Evolutionary conservation across 2,329 filamentous ascomycete genomes (phyloP), one percentile per base, ranked within the genome.

Genomic region (Nothopassalora personata): DNA sequence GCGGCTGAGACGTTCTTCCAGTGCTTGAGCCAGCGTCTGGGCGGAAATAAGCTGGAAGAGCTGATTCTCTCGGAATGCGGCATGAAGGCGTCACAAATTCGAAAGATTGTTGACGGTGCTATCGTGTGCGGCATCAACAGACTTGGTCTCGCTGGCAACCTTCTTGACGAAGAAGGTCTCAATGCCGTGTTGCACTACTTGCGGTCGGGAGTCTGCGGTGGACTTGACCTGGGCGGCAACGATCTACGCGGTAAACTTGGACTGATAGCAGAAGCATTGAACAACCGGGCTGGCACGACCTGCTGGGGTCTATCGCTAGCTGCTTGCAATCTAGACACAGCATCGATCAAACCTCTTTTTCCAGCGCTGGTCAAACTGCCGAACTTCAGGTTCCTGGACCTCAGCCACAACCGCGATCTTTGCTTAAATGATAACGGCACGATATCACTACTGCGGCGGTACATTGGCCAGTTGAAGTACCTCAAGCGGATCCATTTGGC

Each of bases 141-240:
- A 60, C 80, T 97, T 1, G 90, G 92, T 0, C 81, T 97, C 31
- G 91, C 92, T 5, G 87, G 90, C 57, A 97, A 96, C 67, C 79
- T 86, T 33, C 81, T 99, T 30, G 86, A 89, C 55, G 80, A 82
- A 5, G 85, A 89, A 66, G 90, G 89, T 0, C 75, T 97, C 54
- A 80, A 84, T 55, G 87, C 96, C 69, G 83, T 97, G 31, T 81
- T 88, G 31, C 84, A 83, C 56, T 97, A 92, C 70, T 74, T 97
- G 19, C 82, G 85, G 30, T 86, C 85, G 23, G 88, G 89, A 0
- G 82, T 86, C 53, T 97, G 93, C 66, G 89, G 95, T 72, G 93
- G 91, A 5, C 80, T 99, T 4, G 94, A 97, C 72, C 76, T 97
- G 11, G 91, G 91, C 45, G 90, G 91, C 27, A 97, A 97, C 67